Percentiles rank a stretch among this genome's conserved stretches.
These are phyloP conservation scores for Tolypocladium endophyticum DNA, from an alignment of 2,329 filamentous ascomycete species.

Conservation along the genomic window DNA sequence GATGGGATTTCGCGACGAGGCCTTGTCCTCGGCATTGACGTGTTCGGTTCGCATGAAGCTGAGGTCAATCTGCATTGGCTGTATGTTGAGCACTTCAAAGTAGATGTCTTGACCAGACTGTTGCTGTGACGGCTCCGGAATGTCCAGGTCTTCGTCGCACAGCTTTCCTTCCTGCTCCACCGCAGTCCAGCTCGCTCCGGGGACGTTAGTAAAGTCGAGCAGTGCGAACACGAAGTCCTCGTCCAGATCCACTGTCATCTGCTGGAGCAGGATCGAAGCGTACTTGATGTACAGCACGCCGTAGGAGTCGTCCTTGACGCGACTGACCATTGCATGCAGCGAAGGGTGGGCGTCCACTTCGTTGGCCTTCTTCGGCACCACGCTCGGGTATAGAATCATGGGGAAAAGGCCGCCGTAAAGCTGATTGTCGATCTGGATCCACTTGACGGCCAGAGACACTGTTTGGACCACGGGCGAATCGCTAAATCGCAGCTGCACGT, in stretches of 20 bases:
- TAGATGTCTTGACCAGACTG: slow-evolving; percentile 89
- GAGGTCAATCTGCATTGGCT: slow-evolving; percentile 95
- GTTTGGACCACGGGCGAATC: slow-evolving; percentile 95
- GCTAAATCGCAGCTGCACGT: slow-evolving; percentile 81
- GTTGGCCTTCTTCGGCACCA: slow-evolving; percentile 92
- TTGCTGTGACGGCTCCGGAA: slow-evolving; percentile 81
- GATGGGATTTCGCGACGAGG: slow-evolving; percentile 80
- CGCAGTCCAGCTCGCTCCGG: slow-evolving; percentile 67
- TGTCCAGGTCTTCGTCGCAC: slow-evolving; percentile 81
- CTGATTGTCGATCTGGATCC: slow-evolving; percentile 98
- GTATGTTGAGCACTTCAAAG: slow-evolving; percentile 92
- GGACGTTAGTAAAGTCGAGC: slow-evolving; percentile 87
- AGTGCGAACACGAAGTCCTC: slow-evolving; percentile 97
- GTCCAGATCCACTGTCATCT: slow-evolving; percentile 96
- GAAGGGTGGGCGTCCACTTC: slow-evolving; percentile 96
- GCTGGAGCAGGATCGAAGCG: slow-evolving; percentile 82
- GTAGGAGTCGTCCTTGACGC: slow-evolving; percentile 97
- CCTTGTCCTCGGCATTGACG: slow-evolving; percentile 92
- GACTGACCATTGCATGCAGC: slow-evolving; percentile 79
- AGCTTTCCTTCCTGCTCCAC: slow-evolving; percentile 69
- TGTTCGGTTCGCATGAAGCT: slow-evolving; percentile 96
- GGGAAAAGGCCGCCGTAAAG: slow-evolving; percentile 97
- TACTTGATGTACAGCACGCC: slow-evolving; percentile 98
- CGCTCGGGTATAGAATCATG: slow-evolving; percentile 91
- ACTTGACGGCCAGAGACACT: slow-evolving; percentile 82